A percentile compares a stretch with the other conserved stretches of the same genome.
Evolutionary conservation across 768 basidiomycete species (phyloP).

Genomic region (Chalciporus piperatus): DNA sequence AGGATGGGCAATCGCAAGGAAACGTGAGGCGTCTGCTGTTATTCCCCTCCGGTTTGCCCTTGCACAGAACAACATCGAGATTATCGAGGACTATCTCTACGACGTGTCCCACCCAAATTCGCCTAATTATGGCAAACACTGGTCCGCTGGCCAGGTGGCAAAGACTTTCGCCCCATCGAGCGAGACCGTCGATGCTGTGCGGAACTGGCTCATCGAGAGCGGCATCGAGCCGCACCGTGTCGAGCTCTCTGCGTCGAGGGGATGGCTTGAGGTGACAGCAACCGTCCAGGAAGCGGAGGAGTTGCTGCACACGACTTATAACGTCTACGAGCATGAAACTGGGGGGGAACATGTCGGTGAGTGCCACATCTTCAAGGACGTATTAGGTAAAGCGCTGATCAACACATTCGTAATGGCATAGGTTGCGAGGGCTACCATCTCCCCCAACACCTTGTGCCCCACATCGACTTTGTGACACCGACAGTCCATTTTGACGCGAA

Average conservation of each 20-base stretch:
- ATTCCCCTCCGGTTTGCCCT: constrained; percentile 48
- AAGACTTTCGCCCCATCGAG: constrained; percentile 41
- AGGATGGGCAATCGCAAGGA: constrained; percentile 37
- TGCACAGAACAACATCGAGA: constrained; percentile 39
- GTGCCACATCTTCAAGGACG: constrained; percentile 1
- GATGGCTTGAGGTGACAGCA: constrained; percentile 42
- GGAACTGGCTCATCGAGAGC: constrained; percentile 37
- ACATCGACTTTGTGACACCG: constrained; percentile 44
- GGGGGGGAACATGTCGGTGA: constrained; percentile 38
- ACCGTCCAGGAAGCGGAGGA: constrained; percentile 43
- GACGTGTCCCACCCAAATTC: constrained; percentile 45
- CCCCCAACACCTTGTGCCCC: constrained; percentile 35
- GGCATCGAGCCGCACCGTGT: constrained; percentile 39
- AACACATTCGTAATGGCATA: constrained; percentile 8
- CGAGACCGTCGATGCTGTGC: constrained; percentile 37
- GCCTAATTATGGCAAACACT: constrained; percentile 44
- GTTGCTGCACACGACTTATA: constrained; percentile 41
- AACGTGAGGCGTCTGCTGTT: constrained; percentile 28
- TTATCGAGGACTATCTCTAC: constrained; percentile 40
- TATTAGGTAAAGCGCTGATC: neutral
- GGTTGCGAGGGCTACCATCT: constrained; percentile 42
- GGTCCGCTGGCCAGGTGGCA: constrained; percentile 38
- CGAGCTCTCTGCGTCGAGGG: constrained; percentile 26
- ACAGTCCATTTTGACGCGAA: constrained; percentile 41
- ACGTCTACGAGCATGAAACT: constrained; percentile 38